Evolutionary conservation across 495 filamentous ascomycete species (phyloP).

Genomic region (Talaromyces thailandensis): DNA sequence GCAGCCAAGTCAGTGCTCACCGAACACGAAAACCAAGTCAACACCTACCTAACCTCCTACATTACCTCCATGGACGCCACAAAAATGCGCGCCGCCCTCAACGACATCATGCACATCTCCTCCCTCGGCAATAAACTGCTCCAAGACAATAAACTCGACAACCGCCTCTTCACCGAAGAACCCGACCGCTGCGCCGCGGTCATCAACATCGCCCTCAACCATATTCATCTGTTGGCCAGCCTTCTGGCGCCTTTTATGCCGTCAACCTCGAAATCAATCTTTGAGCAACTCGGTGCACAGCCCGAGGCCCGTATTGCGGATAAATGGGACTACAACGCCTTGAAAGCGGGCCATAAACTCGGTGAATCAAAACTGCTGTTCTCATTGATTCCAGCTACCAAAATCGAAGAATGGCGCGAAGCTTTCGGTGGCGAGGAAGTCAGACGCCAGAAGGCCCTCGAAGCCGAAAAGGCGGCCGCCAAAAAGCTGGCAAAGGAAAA

Average conservation of each 20-base stretch:
- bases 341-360: slow-evolving; percentile 10
- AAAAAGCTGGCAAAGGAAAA: slow-evolving; percentile 10
- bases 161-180: slow-evolving; percentile 26
- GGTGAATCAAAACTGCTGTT: slow-evolving; percentile 9
- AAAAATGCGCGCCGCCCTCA: slow-evolving; percentile 29
- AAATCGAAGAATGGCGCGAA: slow-evolving; percentile 13
- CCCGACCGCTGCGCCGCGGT: slow-evolving; percentile 33
- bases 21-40: slow-evolving; percentile 24
- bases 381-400: slow-evolving; percentile 4
- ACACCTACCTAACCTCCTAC: slow-evolving; percentile 21
- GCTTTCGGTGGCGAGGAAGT: slow-evolving; percentile 10
- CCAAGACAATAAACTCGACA: slow-evolving; percentile 37
- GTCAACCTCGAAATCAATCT: slow-evolving; percentile 10
- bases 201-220: slow-evolving; percentile 23
- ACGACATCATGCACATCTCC: slow-evolving; percentile 27
- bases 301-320: slow-evolving; percentile 8
- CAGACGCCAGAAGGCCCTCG: slow-evolving; percentile 2
- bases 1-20: slow-evolving; percentile 7
- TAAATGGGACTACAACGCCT: background rate
- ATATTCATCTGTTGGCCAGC: slow-evolving; percentile 9
- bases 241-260: slow-evolving; percentile 12
- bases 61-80: slow-evolving; percentile 26
- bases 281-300: slow-evolving; percentile 7
- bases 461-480: slow-evolving; percentile 10
- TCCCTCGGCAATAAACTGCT: slow-evolving; percentile 33